Base-by-base conservation (phyloP, 2,329 filamentous ascomycete genomes). In the Monosporascus sp. region DNA sequence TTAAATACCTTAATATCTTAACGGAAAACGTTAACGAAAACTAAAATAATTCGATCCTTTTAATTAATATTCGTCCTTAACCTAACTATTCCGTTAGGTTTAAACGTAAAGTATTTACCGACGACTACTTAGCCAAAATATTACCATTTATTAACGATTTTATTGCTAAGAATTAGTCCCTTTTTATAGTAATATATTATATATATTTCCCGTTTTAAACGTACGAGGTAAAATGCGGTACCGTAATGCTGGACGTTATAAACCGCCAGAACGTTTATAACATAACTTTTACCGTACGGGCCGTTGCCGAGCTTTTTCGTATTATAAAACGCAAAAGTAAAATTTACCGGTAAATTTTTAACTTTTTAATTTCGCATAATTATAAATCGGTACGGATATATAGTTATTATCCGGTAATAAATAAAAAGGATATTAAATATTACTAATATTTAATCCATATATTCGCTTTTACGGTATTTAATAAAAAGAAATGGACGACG, bases 141-240 rank as follows among this genome's bases (percentile, higher is more conserved):
- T 53, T 61, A 6, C 68, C 69, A 6, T 72, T 72, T 47, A 58
- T 74, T 49, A 65, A 67, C 50, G 59, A 73, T 36, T 62, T 64
- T 9, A 45, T 67, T 25, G 38, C 49, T 31, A 62, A 63, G 11
- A 65, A 72, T 51, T 59, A 60, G 49, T 78, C 70, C 20, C 70
- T 62, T 55, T 76, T 78, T 50, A 73, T 75, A 65, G 70, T 59
- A 8, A 79, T 72, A 8, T 73, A 68, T 50, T 63, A 70, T 4
- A 77, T 79, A 66, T 75, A 72, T 64, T 78, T 81, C 56, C 74
- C 74, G 3, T 80, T 79, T 55, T 63, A 80, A 0, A 71, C 72
- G 22, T 22, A 22, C 22, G 22, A 22, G 4, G 4, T 22, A 22
- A 22, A 22, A 22, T 22, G 22, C 22, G 4, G 4, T 4, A 4